Base-by-base conservation (phyloP, 345 rosid species). In the Populus nigra region DNA sequence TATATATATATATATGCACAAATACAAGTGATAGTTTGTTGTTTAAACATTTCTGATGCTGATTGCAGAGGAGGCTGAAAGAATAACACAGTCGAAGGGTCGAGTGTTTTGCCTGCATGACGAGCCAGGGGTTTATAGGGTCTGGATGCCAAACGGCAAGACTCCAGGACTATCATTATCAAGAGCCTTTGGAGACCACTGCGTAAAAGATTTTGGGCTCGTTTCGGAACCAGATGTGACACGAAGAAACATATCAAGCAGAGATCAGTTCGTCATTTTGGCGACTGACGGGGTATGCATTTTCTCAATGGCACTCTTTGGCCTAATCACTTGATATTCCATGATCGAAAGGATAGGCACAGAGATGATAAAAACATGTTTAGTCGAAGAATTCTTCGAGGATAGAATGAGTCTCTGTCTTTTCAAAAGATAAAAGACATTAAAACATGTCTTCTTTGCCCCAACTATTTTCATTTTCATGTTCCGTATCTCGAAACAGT, bases 141-240 rank as follows among this genome's bases (percentile, higher is more conserved):
- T 93, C 11, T 94, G 95, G 91, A 86, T 68, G 89, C 98, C 96
- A 0, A 85, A 87, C 72, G 90, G 88, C 5, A 78, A 77, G 55
- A 62, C 90, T 12, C 92, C 89, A 8, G 98, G 97, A 76, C 83
- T 93, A 63, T 97, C 98, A 43, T 65, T 91, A n/a, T 93, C 97
- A n/a, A 89, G 98, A 81, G 91, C 97, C 63, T 84, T 94, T 0
- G 98, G 98, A 22, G 98, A 94, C 73, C 87, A 93, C 85, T 88
- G 97, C 72, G 82, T 90, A 15, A 92, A 94, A 79, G 97, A 94
- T 72, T 94, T 82, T 25, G 98, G 98, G 49, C 88, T 94, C 43
- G 90, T 91, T 72, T 92, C 97, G 2, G 86, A 76, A 78, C 97
- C 98, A n/a, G 88, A 90, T 69, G 91, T 93, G 20, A 86, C 93